Percentiles rank a stretch among this genome's conserved stretches.
These are phyloP conservation scores for Trichoderma orchidacearum DNA, from an alignment of 495 filamentous ascomycete species.

Conservation along the genomic window DNA sequence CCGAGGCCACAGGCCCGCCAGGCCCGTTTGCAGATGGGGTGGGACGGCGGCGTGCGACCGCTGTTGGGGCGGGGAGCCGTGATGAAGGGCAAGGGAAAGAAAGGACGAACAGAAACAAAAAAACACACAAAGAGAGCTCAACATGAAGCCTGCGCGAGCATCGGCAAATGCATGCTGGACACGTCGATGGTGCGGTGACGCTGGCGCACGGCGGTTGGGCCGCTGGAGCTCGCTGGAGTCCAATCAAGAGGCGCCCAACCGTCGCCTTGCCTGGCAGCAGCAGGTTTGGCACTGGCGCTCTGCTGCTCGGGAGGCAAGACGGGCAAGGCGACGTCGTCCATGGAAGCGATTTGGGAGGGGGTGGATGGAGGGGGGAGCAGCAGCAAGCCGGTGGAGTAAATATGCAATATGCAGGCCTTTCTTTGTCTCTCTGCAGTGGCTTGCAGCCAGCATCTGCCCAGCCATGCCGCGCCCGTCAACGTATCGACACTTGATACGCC, in stretches of 20 bases:
- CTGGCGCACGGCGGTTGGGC: not conserved
- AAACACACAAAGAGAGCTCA: too few species aligned
- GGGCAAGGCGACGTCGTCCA: too few species aligned
- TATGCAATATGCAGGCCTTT: too few species aligned
- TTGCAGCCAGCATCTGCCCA: too few species aligned
- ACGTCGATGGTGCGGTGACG: not conserved
- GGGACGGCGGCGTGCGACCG: not conserved
- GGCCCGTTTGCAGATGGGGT: not conserved
- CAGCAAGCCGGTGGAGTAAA: not conserved
- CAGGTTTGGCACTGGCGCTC: too few species aligned
- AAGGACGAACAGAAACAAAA: too few species aligned
- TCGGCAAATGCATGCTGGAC: not conserved
- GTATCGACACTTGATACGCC: not conserved
- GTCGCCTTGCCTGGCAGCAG: too few species aligned
- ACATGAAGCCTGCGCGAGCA: not conserved
- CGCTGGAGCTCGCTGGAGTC: not conserved
- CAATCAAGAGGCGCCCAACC: too few species aligned
- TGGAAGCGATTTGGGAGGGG: not conserved
- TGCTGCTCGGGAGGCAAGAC: too few species aligned
- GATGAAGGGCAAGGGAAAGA: too few species aligned
- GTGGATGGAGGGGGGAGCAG: not conserved
- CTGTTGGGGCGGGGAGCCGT: not conserved
- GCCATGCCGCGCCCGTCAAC: too few species aligned
- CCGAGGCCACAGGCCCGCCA: not conserved
- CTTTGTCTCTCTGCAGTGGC: too few species aligned